Conservation (phyloP, 108 stramenopile species). For the Skeletonema costatum region DNA sequence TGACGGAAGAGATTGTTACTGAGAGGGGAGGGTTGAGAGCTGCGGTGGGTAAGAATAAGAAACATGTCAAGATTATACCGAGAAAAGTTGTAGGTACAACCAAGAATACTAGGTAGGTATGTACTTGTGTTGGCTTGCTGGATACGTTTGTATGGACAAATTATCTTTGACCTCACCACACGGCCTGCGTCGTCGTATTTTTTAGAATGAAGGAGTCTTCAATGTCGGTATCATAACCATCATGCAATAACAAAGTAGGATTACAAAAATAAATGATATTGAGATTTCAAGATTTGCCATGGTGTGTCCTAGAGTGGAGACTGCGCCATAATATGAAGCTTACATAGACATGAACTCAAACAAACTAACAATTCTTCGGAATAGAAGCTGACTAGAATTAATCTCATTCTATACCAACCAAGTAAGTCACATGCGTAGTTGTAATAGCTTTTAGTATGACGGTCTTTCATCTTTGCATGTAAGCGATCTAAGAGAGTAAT, state of each 20-base stretch:
- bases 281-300: neutral
- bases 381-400: too few relatives aligned
- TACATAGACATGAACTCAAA: too few relatives aligned
- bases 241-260: neutral
- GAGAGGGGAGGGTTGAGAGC: neutral
- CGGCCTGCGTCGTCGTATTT: neutral
- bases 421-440: too few relatives aligned
- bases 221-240: neutral
- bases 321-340: too few relatives aligned
- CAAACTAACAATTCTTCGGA: too few relatives aligned
- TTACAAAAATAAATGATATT: neutral
- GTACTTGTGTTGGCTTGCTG: neutral
- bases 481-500: too few relatives aligned
- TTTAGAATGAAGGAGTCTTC: neutral
- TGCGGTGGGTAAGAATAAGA: neutral
- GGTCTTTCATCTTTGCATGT: too few relatives aligned
- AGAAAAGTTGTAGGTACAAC: conserved; percentile 29
- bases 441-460: too few relatives aligned
- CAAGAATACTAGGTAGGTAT: conserved; percentile 9
- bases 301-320: too few relatives aligned
- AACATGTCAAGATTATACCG: conserved; percentile 44
- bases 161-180: too few relatives aligned
- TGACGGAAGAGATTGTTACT: neutral
- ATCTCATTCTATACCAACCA: too few relatives aligned
- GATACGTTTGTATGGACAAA: too few relatives aligned